phyloP scores from a whole-genome alignment of 2,329 filamentous ascomycete genomes.

The Capronia americana region DNA sequence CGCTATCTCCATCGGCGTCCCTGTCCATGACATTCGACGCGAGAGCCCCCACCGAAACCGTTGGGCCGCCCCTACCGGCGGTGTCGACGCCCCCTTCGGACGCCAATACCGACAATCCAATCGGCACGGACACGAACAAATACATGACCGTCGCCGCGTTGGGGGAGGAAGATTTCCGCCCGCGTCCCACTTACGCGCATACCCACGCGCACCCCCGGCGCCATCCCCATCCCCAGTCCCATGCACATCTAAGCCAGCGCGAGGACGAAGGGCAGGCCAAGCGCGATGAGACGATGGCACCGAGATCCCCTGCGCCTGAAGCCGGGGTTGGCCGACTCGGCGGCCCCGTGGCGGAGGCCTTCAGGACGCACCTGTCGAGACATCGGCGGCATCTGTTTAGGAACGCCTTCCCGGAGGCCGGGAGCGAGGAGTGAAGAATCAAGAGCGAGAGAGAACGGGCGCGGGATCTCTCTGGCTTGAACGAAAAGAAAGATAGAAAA shows the following conservation, averaged over 20 bases:
- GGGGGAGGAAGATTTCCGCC: constrained; percentile 4
- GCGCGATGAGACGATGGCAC: background rate
- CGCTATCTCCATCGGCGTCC: background rate
- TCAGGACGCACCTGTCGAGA: background rate
- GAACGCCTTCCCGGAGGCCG: background rate
- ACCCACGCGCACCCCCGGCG: background rate
- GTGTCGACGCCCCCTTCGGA: background rate
- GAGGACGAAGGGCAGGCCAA: background rate
- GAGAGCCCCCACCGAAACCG: background rate
- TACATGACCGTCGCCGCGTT: constrained; percentile 11
- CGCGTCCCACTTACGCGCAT: background rate
- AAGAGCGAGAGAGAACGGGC: background rate
- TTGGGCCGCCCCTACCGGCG: background rate
- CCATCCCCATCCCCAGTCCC: no score
- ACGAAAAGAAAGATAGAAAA: background rate
- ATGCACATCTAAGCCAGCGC: background rate
- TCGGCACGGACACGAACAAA: background rate
- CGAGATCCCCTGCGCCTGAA: background rate
- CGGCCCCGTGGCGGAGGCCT: background rate
- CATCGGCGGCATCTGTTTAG: background rate
- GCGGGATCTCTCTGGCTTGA: background rate
- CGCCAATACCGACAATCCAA: background rate
- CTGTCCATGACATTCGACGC: background rate
- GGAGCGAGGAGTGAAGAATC: background rate
- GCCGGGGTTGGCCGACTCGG: no score